Evolutionary conservation across 495 filamentous ascomycete genomes (phyloP).

Genomic region (Xylaria telfairii): DNA sequence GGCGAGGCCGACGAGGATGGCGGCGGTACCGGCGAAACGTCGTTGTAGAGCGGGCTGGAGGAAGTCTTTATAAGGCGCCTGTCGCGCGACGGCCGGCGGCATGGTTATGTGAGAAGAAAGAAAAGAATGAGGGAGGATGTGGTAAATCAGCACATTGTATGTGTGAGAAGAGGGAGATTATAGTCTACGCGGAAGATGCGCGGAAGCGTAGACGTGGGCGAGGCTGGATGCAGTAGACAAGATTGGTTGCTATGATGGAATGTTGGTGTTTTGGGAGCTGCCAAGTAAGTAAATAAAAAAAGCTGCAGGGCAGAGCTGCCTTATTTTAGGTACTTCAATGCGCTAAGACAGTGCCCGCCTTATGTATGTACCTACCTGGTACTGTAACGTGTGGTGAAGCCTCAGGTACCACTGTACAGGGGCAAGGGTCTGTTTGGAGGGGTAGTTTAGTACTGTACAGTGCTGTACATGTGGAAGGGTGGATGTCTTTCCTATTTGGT

Average conservation of each 20-base stretch:
- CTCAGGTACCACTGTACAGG: neutral
- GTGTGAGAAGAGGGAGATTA: neutral
- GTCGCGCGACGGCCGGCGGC: constrained; percentile 50
- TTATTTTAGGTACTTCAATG: neutral
- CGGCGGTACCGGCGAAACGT: constrained; percentile 77
- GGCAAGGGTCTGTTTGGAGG: constrained; percentile 12
- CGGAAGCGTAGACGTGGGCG: neutral
- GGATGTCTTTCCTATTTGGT: neutral
- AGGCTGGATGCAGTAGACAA: neutral
- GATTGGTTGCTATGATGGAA: neutral
- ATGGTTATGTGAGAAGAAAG: constrained; percentile 41
- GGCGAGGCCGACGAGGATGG: constrained; percentile 68
- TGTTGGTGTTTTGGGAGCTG: neutral
- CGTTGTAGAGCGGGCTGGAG: constrained; percentile 88
- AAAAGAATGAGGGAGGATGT: neutral
- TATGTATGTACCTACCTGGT: too few species aligned
- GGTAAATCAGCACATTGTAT: constrained; percentile 41
- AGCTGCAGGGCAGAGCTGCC: neutral
- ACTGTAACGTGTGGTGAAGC: too few species aligned
- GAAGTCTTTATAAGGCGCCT: constrained; percentile 78
- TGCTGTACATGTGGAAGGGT: neutral
- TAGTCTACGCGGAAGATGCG: neutral
- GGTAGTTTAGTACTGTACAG: too few species aligned
- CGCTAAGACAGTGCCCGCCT: constrained; percentile 4
- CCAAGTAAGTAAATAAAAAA: constrained; percentile 15